Evolutionary conservation across 371 early-diverging fungal genomes (phyloP).

Genomic region (Syncephalastrum racemosum): DNA sequence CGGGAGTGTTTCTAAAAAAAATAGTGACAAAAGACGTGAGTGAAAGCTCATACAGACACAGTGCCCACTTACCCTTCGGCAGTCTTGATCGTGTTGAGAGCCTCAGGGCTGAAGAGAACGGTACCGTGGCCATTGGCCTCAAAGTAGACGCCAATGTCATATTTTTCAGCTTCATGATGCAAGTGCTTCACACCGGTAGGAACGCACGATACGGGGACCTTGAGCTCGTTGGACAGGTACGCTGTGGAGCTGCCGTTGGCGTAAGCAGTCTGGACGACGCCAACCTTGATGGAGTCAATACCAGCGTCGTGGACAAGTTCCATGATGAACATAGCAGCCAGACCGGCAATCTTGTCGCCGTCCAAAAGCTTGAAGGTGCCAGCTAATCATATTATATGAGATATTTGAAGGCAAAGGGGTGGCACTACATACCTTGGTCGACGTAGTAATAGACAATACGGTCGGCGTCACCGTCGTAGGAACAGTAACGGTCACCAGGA

Average conservation of each 20-base stretch:
- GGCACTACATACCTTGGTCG: slow-evolving; percentile 54
- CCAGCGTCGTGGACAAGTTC: slow-evolving; percentile 81
- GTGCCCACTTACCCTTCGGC: slow-evolving; percentile 56
- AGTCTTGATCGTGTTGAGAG: slow-evolving; percentile 75
- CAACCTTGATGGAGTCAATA: slow-evolving; percentile 79
- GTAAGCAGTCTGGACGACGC: slow-evolving; percentile 99
- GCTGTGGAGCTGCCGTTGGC: slow-evolving; percentile 96
- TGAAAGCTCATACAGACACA: not conserved
- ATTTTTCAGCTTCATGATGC: slow-evolving; percentile 96
- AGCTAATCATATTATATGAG: slow-evolving; percentile 36
- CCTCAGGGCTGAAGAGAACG: slow-evolving; percentile 89
- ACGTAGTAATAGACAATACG: slow-evolving; percentile 96
- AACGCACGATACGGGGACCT: slow-evolving; percentile 93
- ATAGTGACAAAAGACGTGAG: not conserved
- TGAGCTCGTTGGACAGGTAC: slow-evolving; percentile 84
- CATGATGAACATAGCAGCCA: slow-evolving; percentile 90
- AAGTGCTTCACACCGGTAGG: slow-evolving; percentile 99
- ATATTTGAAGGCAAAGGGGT: not conserved
- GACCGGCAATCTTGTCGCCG: slow-evolving; percentile 97
- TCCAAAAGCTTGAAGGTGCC: slow-evolving; percentile 88
- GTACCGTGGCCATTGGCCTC: slow-evolving; percentile 99
- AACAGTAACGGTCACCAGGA: slow-evolving; percentile 79
- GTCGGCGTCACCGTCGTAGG: slow-evolving; percentile 99
- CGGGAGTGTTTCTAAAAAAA: slow-evolving; percentile 62
- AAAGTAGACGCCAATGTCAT: slow-evolving; percentile 99